These are phyloP conservation scores for Didymosphaeria variabile DNA, from an alignment of 2,329 filamentous ascomycete species.

Conservation along the genomic window DNA sequence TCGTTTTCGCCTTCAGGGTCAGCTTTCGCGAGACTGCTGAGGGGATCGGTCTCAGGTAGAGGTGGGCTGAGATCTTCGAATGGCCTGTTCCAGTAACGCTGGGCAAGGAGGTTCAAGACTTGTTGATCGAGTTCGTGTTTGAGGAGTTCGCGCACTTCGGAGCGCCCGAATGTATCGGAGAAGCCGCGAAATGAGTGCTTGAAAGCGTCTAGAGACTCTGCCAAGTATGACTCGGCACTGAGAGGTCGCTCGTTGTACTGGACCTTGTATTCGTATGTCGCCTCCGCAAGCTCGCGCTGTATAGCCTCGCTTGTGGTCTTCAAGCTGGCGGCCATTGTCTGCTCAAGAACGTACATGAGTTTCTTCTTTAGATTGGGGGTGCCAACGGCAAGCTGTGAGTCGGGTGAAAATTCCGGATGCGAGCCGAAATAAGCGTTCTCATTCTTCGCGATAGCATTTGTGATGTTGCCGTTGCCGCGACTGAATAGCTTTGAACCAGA, in stretches of 20 bases:
- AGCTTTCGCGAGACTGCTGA: conserved; percentile 83
- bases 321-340: conserved; percentile 94
- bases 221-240: conserved; percentile 94
- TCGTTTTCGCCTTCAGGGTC: conserved; percentile 75
- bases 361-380: conserved; percentile 91
- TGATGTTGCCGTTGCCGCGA: conserved; percentile 80
- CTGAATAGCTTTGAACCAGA: conserved; percentile 77
- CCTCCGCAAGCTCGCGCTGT: conserved; percentile 92
- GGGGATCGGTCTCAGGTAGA: conserved; percentile 73
- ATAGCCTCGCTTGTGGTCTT: conserved; percentile 92
- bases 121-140: conserved; percentile 95
- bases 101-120: conserved; percentile 89
- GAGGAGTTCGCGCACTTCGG: conserved; percentile 86
- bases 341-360: conserved; percentile 94
- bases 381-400: conserved; percentile 78
- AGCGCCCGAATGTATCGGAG: conserved; percentile 85
- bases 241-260: conserved; percentile 97
- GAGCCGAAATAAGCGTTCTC: conserved; percentile 87
- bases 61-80: conserved; percentile 79
- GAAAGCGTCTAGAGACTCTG: conserved; percentile 93
- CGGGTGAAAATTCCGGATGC: conserved; percentile 83
- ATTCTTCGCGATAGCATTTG: conserved; percentile 83
- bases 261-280: conserved; percentile 98
- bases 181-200: conserved; percentile 98
- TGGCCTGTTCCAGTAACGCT: conserved; percentile 97